Evolutionary conservation across 1,139 yeast species (phyloP).

Genomic region (Suhomyces taliae): DNA sequence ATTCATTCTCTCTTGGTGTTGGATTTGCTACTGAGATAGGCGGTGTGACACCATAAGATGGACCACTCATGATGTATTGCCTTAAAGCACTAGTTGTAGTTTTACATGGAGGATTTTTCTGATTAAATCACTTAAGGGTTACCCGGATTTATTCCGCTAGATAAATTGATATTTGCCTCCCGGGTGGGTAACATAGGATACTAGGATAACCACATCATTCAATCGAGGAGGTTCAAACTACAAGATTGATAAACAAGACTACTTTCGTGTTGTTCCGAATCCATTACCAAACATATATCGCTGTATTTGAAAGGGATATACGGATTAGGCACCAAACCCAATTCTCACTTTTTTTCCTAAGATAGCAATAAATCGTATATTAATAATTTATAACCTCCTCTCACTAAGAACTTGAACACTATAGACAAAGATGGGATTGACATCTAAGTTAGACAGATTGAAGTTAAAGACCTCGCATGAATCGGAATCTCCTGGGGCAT

Average conservation of each 20-base stretch:
- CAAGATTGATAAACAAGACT: no score
- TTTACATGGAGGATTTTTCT: background rate
- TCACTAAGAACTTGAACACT: background rate
- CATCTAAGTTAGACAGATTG: conserved; percentile 36
- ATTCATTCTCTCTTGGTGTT: conserved; percentile 69
- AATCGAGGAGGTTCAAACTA: no score
- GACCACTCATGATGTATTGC: conserved; percentile 20
- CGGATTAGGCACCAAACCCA: background rate
- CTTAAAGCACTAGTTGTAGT: background rate
- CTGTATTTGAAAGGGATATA: no score
- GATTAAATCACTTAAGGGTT: background rate
- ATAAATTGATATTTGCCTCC: background rate
- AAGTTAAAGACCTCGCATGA: conserved; percentile 21
- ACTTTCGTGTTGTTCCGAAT: background rate
- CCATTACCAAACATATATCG: background rate
- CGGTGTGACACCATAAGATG: conserved; percentile 77
- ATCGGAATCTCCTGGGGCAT: conserved; percentile 6
- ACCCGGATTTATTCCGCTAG: background rate
- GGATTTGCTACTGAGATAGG: conserved; percentile 87
- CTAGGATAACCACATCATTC: no score
- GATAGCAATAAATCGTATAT: background rate
- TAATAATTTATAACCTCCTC: background rate
- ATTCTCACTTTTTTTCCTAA: background rate
- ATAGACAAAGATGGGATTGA: conserved; percentile 31
- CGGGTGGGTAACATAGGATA: background rate